These are phyloP conservation scores for Calonectria pseudoturangicola DNA, from an alignment of 2,329 filamentous ascomycete species.

Conservation along the genomic window DNA sequence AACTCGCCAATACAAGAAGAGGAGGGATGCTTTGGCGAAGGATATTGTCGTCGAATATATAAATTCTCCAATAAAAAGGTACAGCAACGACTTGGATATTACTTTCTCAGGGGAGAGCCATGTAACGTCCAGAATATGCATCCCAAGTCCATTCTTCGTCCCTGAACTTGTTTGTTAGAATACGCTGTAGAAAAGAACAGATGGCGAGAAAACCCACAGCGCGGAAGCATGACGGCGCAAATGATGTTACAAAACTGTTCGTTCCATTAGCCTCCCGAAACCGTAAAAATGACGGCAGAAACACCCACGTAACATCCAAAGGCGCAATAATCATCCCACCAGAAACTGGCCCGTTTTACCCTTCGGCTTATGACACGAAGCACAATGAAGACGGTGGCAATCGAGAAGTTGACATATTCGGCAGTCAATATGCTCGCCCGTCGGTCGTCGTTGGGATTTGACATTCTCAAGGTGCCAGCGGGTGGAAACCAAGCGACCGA, in stretches of 20 bases:
- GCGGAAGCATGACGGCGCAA: slow-evolving; percentile 45
- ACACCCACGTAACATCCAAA: slow-evolving; percentile 45
- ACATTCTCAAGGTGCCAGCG: not conserved
- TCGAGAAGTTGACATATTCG: slow-evolving; percentile 49
- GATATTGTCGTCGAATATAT: slow-evolving; percentile 56
- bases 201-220: slow-evolving; percentile 34
- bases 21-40: slow-evolving; percentile 55
- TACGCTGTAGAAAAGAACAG: not conserved
- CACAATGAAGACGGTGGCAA: slow-evolving; percentile 44
- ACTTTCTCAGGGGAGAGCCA: slow-evolving; percentile 31
- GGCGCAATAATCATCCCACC: slow-evolving; percentile 53
- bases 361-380: slow-evolving; percentile 46
- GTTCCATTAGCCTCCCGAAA: slow-evolving; percentile 21
- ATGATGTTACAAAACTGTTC: slow-evolving; percentile 38
- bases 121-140: slow-evolving; percentile 42
- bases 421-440: slow-evolving; percentile 43
- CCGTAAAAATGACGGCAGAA: not conserved
- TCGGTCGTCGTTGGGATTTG: not conserved
- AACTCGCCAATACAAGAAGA: slow-evolving; percentile 58
- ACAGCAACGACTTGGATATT: slow-evolving; percentile 23
- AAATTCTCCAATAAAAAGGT: slow-evolving; percentile 52
- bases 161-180: slow-evolving; percentile 41
- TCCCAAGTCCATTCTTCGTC: slow-evolving; percentile 45
- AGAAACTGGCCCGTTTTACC: slow-evolving; percentile 41
- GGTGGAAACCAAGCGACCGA: not conserved